Conservation (phyloP, 2,329 filamentous ascomycete genomes). For the Fusarium tricinctum region DNA sequence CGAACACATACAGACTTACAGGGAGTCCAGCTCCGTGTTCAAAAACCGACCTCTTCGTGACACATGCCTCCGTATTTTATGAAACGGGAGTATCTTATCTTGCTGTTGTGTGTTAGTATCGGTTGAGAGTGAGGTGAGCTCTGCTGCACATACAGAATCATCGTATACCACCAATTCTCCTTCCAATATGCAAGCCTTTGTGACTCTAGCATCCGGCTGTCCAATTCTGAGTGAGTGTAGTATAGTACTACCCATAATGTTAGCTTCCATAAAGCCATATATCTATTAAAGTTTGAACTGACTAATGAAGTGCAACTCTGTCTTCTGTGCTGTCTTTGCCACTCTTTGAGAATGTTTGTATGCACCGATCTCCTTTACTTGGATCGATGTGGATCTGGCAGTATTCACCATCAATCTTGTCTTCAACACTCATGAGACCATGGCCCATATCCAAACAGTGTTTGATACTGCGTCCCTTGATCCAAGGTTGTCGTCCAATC, state of each 20-base stretch:
- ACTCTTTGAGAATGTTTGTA: slow-evolving; percentile 92
- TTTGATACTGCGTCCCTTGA: slow-evolving; percentile 78
- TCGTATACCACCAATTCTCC: slow-evolving; percentile 87
- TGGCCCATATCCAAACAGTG: slow-evolving; percentile 77
- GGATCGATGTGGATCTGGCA: slow-evolving; percentile 89
- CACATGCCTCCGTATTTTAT: slow-evolving; percentile 86
- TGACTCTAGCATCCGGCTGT: slow-evolving; percentile 69
- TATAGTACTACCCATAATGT: slow-evolving; percentile 63
- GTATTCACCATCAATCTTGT: slow-evolving; percentile 91
- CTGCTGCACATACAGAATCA: slow-evolving; percentile 62
- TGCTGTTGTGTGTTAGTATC: slow-evolving; percentile 56
- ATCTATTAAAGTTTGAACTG: slow-evolving; percentile 38
- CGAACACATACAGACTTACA: slow-evolving; percentile 59
- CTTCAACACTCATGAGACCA: slow-evolving; percentile 78
- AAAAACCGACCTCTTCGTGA: slow-evolving; percentile 78
- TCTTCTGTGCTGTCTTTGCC: slow-evolving; percentile 89
- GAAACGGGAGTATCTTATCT: slow-evolving; percentile 77
- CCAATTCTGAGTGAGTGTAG: slow-evolving; percentile 75
- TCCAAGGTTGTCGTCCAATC: slow-evolving; percentile 73
- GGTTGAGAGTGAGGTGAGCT: neutral
- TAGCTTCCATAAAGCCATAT: slow-evolving; percentile 6
- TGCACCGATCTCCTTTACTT: slow-evolving; percentile 63
- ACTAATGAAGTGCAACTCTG: slow-evolving; percentile 71
- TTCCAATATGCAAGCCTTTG: slow-evolving; percentile 80
- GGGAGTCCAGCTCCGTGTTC: slow-evolving; percentile 77